Evolutionary conservation across 2,329 filamentous ascomycete genomes (phyloP).

Genomic region (Madurella fahalii): DNA sequence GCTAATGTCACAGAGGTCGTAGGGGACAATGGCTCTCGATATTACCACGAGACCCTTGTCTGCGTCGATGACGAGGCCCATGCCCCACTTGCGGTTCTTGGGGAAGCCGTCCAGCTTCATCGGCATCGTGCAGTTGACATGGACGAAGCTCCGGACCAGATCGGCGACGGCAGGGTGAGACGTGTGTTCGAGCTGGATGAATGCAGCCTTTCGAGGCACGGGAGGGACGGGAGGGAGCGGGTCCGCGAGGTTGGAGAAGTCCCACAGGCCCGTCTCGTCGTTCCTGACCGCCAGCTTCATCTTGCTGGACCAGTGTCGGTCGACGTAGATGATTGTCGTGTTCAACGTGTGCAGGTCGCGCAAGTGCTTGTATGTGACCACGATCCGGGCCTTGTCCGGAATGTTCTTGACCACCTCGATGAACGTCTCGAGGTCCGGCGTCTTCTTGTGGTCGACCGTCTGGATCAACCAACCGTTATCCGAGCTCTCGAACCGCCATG

Average conservation of each 20-base stretch:
- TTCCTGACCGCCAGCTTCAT: conserved; percentile 92
- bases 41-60: conserved; percentile 93
- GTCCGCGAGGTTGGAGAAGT: conserved; percentile 82
- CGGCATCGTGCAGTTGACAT: conserved; percentile 88
- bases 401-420: conserved; percentile 87
- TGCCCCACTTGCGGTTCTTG: conserved; percentile 88
- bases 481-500: conserved; percentile 88
- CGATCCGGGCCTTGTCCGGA: conserved; percentile 76
- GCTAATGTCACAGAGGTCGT: conserved; percentile 93
- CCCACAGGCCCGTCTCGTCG: conserved; percentile 86
- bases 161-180: conserved; percentile 88
- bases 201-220: conserved; percentile 74
- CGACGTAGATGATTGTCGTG: conserved; percentile 86
- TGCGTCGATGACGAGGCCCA: conserved; percentile 95
- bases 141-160: conserved; percentile 89
- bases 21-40: conserved; percentile 89
- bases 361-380: conserved; percentile 93
- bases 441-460: conserved; percentile 86
- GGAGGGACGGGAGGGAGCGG: conserved; percentile 71
- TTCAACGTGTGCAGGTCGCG: conserved; percentile 91
- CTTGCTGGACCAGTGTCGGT: conserved; percentile 92
- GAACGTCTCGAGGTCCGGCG: conserved; percentile 81
- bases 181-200: conserved; percentile 86
- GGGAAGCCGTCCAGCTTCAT: conserved; percentile 98
- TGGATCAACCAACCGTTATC: conserved; percentile 93